A percentile compares a stretch with the other conserved stretches of the same genome.
These are phyloP conservation scores for Apophysomyces sp. DNA, from an alignment of 371 early-diverging fungal species.

Conservation along the genomic window DNA sequence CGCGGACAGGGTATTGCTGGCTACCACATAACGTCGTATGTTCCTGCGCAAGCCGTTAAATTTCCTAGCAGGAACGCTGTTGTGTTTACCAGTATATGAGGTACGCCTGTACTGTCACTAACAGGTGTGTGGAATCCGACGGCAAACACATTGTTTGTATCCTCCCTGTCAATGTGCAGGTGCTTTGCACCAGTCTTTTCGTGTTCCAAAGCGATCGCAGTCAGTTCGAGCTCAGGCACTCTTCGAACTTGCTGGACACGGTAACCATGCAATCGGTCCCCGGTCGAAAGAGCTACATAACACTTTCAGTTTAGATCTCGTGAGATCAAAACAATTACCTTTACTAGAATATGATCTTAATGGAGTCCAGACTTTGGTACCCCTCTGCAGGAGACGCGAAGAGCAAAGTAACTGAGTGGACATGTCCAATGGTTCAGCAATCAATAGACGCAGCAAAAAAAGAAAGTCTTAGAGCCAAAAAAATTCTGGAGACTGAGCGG, in stretches of 20 bases:
- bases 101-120: conserved; percentile 82
- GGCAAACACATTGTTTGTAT: conserved; percentile 88
- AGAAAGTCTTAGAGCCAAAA: too few species aligned
- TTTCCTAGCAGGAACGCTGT: neutral
- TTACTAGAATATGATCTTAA: neutral
- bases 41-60: conserved; percentile 49
- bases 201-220: conserved; percentile 70
- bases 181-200: conserved; percentile 83
- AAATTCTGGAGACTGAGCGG: too few species aligned
- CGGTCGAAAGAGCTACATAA: conserved; percentile 10
- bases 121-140: conserved; percentile 91
- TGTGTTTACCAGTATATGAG: conserved; percentile 79
- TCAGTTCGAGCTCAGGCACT: conserved; percentile 69
- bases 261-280: conserved; percentile 28
- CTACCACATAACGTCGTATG: conserved; percentile 94
- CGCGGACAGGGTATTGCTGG: conserved; percentile 85
- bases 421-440: conserved; percentile 2
- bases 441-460: too few species aligned
- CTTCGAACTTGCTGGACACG: conserved; percentile 30
- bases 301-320: neutral
- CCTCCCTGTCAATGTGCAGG: conserved; percentile 84
- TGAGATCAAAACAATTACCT: neutral
- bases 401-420: conserved; percentile 6
- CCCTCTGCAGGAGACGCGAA: neutral
- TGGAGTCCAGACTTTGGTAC: neutral